phyloP scores from a whole-genome alignment of 441 rosid genomes.

The Raphanus hybrid region DNA sequence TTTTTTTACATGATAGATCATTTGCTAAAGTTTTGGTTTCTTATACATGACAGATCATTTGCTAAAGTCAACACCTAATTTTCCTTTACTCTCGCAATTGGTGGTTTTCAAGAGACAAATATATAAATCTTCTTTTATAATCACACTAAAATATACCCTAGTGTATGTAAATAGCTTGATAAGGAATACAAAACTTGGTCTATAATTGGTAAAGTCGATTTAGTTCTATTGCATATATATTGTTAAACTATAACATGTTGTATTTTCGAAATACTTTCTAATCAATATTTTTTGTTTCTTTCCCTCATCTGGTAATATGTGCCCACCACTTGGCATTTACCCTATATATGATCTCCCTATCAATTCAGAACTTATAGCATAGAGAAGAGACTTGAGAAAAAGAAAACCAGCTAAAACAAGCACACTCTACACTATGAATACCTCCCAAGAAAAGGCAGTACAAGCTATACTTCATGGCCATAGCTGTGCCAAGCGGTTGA shows the following conservation, averaged over 20 bases:
- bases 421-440: constrained; percentile 21
- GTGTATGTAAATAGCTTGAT: constrained; percentile 2
- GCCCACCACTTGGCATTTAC: background rate
- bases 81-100: constrained; percentile 1
- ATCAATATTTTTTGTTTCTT: background rate
- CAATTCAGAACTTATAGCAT: background rate
- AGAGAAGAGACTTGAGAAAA: constrained; percentile 20
- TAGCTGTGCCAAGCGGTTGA: constrained; percentile 37
- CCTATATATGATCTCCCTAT: constrained; percentile 14
- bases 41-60: constrained; percentile 25
- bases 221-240: background rate
- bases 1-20: constrained; percentile 23
- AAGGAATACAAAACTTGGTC: constrained; percentile 1
- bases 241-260: background rate
- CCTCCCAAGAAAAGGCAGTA: constrained; percentile 15
- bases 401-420: background rate
- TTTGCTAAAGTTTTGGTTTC: background rate
- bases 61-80: constrained; percentile 34
- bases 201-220: constrained; percentile 22
- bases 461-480: constrained; percentile 35
- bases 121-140: background rate
- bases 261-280: constrained; percentile 13
- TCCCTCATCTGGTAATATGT: background rate
- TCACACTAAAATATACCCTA: background rate
- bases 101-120: background rate